Evolutionary conservation across 1,284 basidiomycete genomes (phyloP).

Genomic region (Leccinum griseonigrum): DNA sequence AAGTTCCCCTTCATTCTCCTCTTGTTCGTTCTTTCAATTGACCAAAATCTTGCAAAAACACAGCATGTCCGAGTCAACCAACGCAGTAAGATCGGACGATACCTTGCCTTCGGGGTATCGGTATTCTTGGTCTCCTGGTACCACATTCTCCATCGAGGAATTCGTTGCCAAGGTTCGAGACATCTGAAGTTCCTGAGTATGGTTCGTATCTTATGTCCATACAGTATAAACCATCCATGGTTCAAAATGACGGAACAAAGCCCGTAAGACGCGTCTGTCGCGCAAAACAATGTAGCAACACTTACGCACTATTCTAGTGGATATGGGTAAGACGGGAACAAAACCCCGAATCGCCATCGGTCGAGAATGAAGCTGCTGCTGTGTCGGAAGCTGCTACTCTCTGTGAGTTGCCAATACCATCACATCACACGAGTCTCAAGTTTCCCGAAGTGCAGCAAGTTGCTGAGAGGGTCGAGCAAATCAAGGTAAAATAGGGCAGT

Average conservation of each 20-base stretch:
- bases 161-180: slow-evolving; percentile 25
- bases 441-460: slow-evolving; percentile 45
- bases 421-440: background rate
- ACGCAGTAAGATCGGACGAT: slow-evolving; percentile 14
- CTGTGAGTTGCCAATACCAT: slow-evolving; percentile 37
- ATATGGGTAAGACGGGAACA: slow-evolving; percentile 55
- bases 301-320: slow-evolving; percentile 45
- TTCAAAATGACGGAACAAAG: slow-evolving; percentile 70
- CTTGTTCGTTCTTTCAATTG: background rate
- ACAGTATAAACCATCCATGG: slow-evolving; percentile 71
- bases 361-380: slow-evolving; percentile 34
- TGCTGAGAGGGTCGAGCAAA: slow-evolving; percentile 53
- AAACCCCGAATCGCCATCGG: slow-evolving; percentile 18
- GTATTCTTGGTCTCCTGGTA: slow-evolving; percentile 28
- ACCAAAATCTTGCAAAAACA: background rate
- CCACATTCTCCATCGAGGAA: slow-evolving; percentile 16
- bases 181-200: background rate
- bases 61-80: slow-evolving; percentile 14
- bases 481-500: slow-evolving; percentile 44
- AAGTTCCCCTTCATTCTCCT: background rate
- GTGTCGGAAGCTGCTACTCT: slow-evolving; percentile 44
- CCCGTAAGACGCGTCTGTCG: slow-evolving; percentile 43
- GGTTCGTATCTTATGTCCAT: slow-evolving; percentile 2
- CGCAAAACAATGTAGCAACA: background rate
- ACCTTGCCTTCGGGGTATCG: slow-evolving; percentile 10